phyloP scores from a whole-genome alignment of 2,329 filamentous ascomycete species.

The Ceratocystis smalleyi region DNA sequence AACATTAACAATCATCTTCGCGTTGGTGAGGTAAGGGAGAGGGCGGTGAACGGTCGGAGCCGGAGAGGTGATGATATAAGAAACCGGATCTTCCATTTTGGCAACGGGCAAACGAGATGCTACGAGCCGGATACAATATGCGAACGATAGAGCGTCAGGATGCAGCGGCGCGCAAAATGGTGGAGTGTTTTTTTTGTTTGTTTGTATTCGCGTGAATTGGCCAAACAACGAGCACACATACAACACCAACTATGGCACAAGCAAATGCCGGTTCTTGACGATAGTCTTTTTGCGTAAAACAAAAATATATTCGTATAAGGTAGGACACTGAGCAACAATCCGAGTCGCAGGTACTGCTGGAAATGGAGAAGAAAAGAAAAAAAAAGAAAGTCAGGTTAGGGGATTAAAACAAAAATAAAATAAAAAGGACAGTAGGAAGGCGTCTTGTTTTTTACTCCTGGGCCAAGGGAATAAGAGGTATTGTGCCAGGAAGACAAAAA shows the following conservation, averaged over 20 bases:
- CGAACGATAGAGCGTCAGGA: no score
- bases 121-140: no score
- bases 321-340: neutral
- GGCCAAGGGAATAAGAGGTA: neutral
- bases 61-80: constrained; percentile 18
- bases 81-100: constrained; percentile 14
- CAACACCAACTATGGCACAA: neutral
- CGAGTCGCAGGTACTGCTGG: neutral
- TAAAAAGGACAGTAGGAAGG: neutral
- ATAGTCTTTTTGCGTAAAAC: neutral
- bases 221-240: neutral
- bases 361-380: neutral
- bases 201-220: neutral
- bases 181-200: neutral
- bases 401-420: neutral
- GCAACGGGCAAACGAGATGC: no score
- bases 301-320: neutral
- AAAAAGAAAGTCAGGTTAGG: neutral
- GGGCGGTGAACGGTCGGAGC: constrained; percentile 23
- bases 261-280: neutral
- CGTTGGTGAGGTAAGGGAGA: constrained; percentile 45
- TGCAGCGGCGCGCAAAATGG: no score
- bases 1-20: constrained; percentile 44
- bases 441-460: constrained; percentile 2
- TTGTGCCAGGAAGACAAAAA: constrained; percentile 1